Conservation (phyloP, 192 early-diverging fungal genomes). For the Entomortierella lignicola region DNA sequence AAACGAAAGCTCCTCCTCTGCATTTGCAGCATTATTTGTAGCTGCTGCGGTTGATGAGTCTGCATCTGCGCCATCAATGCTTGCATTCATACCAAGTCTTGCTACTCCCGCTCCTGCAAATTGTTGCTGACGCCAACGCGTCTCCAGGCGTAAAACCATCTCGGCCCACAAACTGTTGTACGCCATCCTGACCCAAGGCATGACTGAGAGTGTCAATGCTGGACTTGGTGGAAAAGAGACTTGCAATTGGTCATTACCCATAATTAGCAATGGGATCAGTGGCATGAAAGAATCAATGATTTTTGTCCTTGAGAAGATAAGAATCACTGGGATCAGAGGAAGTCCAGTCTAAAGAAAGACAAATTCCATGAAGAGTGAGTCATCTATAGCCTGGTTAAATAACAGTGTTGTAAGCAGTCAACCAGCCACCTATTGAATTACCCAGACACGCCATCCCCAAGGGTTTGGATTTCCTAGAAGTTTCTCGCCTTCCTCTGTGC, state of each 20-base stretch:
- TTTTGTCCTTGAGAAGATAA: conserved; percentile 71
- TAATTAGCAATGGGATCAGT: conserved; percentile 67
- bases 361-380: neutral
- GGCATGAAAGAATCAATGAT: conserved; percentile 70
- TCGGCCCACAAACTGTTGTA: conserved; percentile 67
- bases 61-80: conserved; percentile 27
- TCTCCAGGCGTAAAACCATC: conserved; percentile 66
- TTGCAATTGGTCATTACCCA: conserved; percentile 65
- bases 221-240: conserved; percentile 72
- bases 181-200: conserved; percentile 72
- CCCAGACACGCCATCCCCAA: conserved; percentile 74
- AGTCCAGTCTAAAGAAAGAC: conserved; percentile 42
- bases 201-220: conserved; percentile 66
- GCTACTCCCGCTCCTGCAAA: conserved; percentile 38
- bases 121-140: conserved; percentile 64
- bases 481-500: conserved; percentile 67
- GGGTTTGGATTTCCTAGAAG: conserved; percentile 64
- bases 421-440: conserved; percentile 47
- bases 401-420: too few species aligned
- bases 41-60: conserved; percentile 30
- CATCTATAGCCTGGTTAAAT: too few species aligned
- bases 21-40: conserved; percentile 13
- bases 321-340: conserved; percentile 68
- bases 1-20: conserved; percentile 66
- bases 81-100: conserved; percentile 45